Evolutionary conservation across 2,329 filamentous ascomycete species (phyloP).

Genomic region (Apiospora pterosperma): DNA sequence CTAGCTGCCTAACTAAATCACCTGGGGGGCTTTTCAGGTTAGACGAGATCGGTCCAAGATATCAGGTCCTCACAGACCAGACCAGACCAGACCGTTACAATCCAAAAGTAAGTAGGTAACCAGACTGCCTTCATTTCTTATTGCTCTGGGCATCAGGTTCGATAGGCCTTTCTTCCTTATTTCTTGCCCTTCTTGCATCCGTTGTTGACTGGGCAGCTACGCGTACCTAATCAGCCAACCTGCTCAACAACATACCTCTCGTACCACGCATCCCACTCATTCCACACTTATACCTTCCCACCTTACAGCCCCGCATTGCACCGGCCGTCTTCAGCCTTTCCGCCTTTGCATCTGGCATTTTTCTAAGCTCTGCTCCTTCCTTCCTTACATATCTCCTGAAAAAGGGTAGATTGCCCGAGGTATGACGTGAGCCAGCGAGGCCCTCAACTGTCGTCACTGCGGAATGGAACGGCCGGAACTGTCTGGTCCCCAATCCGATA

Average conservation of each 20-base stretch:
- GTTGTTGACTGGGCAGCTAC: background rate
- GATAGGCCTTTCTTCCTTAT: background rate
- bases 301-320: constrained; percentile 4
- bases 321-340: constrained; percentile 6
- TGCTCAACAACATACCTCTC: background rate
- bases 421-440: constrained; percentile 33
- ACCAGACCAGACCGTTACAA: background rate
- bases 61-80: background rate
- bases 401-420: constrained; percentile 24
- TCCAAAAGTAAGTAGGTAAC: background rate
- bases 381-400: constrained; percentile 18
- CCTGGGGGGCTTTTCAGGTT: background rate
- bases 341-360: constrained; percentile 9
- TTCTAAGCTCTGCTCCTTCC: constrained; percentile 17
- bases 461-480: constrained; percentile 48
- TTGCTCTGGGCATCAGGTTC: background rate
- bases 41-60: background rate
- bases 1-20: background rate
- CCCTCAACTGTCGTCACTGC: constrained; percentile 31
- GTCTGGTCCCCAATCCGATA: constrained; percentile 21
- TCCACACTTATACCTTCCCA: background rate
- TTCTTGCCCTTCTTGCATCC: background rate
- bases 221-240: background rate
- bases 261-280: background rate
- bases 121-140: background rate